Percentiles rank a stretch among this genome's conserved stretches.
Evolutionary conservation across 2,329 filamentous ascomycete genomes (phyloP).

Genomic region (Microcyclosporella mali): DNA sequence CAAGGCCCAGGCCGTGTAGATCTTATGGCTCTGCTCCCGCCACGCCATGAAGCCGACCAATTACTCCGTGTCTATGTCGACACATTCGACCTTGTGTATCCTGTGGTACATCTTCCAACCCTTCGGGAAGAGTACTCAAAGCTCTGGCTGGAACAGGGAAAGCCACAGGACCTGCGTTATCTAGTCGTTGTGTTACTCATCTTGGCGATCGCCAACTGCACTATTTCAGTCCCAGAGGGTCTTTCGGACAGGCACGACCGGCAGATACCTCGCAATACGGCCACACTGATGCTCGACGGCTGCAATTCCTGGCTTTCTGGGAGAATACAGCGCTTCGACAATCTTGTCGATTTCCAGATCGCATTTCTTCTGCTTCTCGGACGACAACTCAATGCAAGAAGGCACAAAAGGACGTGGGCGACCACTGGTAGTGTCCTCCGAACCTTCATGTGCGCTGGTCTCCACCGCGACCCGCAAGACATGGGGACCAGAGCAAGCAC

Average conservation of each 20-base stretch:
- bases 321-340: background rate
- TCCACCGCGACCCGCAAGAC: constrained; percentile 1
- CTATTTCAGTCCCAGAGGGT: background rate
- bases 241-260: background rate
- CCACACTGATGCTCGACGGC: background rate
- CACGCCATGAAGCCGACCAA: background rate
- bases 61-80: background rate
- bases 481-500: background rate
- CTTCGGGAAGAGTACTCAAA: background rate
- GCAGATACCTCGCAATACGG: background rate
- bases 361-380: background rate
- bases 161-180: background rate
- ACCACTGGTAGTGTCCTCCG: background rate
- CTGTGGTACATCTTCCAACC: background rate
- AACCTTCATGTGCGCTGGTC: background rate
- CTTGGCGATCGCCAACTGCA: background rate
- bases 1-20: background rate
- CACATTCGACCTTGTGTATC: background rate
- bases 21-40: background rate
- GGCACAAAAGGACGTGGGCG: constrained; percentile 1
- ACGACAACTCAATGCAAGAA: background rate
- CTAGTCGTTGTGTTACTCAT: background rate
- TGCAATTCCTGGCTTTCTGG: background rate
- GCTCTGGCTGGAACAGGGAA: background rate
- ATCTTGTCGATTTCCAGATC: background rate